Percentiles rank a stretch among this genome's conserved stretches.
Conservation (phyloP, 345 rosid genomes). For the Brassica juncea region DNA sequence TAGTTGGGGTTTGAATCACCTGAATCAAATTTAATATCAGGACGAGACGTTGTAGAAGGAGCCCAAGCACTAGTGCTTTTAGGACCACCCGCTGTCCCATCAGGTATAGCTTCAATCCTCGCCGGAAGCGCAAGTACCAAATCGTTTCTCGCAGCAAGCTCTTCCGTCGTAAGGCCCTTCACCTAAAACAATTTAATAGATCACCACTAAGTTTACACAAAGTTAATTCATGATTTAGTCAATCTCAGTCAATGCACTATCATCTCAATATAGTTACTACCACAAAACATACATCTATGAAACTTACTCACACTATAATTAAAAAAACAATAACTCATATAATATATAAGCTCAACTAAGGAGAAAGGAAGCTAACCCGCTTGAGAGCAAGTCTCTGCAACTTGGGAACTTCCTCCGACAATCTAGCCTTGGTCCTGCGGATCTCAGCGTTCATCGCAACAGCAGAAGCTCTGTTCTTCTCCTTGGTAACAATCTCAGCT, state of each 20-base stretch:
- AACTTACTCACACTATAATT: too few relatives aligned
- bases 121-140: slow-evolving; percentile 88
- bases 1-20: slow-evolving; percentile 45
- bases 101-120: slow-evolving; percentile 92
- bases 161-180: slow-evolving; percentile 90
- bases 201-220: background rate
- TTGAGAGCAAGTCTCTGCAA: slow-evolving; percentile 92
- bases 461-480: slow-evolving; percentile 81
- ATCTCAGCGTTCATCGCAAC: slow-evolving; percentile 97
- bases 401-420: slow-evolving; percentile 88
- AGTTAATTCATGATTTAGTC: slow-evolving; percentile 16
- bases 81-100: slow-evolving; percentile 82
- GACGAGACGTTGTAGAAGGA: slow-evolving; percentile 67
- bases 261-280: slow-evolving; percentile 15
- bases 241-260: background rate
- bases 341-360: background rate
- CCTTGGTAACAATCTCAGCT: slow-evolving; percentile 79
- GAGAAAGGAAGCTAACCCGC: slow-evolving; percentile 51
- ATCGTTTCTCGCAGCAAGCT: slow-evolving; percentile 84
- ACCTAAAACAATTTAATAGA: slow-evolving; percentile 47
- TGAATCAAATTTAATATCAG: slow-evolving; percentile 94
- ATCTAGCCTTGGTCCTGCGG: slow-evolving; percentile 86
- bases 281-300: background rate
- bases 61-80: slow-evolving; percentile 79
- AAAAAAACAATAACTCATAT: too few relatives aligned